A percentile compares a stretch with the other conserved stretches of the same genome.
phyloP scores from a whole-genome alignment of 805 yeast genomes.

The Ogataea nonfermentans region DNA sequence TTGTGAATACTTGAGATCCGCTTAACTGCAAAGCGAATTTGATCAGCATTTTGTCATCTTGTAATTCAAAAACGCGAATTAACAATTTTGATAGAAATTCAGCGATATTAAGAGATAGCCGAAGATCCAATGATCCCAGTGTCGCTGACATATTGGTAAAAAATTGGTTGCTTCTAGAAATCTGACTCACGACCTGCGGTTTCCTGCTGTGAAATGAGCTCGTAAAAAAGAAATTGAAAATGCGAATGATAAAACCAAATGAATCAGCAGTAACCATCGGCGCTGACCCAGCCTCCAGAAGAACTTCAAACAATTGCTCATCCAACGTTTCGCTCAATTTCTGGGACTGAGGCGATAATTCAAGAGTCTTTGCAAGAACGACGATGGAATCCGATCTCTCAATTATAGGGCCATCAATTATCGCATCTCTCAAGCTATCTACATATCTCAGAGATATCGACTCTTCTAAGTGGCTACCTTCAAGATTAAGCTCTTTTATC shows the following conservation, averaged over 20 bases:
- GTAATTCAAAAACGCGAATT: conserved; percentile 40
- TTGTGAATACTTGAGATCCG: conserved; percentile 45
- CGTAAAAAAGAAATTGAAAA: conserved; percentile 39
- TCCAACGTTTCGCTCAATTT: conserved; percentile 23
- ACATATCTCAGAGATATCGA: conserved; percentile 21
- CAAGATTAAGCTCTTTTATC: conserved; percentile 25
- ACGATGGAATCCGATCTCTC: conserved; percentile 53
- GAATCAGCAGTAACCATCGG: conserved; percentile 24
- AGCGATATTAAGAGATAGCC: conserved; percentile 42
- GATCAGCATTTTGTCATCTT: conserved; percentile 39
- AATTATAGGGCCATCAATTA: conserved; percentile 45
- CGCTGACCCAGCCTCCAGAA: conserved; percentile 24
- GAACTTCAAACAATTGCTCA: conserved; percentile 20
- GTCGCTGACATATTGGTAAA: conserved; percentile 43
- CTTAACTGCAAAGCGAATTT: conserved; percentile 46
- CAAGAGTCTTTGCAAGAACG: conserved; percentile 52
- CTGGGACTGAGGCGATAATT: conserved; percentile 40
- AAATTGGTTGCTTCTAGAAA: conserved; percentile 27
- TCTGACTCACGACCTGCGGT: conserved; percentile 16
- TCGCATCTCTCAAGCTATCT: conserved; percentile 36
- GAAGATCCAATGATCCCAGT: conserved; percentile 37
- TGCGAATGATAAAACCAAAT: conserved; percentile 25
- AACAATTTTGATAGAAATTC: conserved; percentile 46
- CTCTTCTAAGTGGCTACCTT: conserved; percentile 22
- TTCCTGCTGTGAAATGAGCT: conserved; percentile 43